A percentile compares a stretch with the other conserved stretches of the same genome.
Evolutionary conservation across 345 rosid species (phyloP).

Genomic region (Noccaea bulbosa): DNA sequence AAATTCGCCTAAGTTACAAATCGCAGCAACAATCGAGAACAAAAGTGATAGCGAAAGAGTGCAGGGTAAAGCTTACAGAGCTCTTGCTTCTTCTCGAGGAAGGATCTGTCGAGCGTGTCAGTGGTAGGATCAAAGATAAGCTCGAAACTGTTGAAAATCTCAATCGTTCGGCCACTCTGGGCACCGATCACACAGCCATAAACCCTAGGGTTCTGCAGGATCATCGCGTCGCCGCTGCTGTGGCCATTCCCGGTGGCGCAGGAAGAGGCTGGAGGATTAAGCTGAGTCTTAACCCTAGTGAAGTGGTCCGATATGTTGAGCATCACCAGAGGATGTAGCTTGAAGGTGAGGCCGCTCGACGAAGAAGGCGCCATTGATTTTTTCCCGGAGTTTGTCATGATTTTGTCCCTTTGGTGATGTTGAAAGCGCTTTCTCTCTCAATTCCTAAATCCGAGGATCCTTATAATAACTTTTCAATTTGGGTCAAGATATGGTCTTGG

Average conservation of each 20-base stretch:
- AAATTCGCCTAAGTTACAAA: not conserved
- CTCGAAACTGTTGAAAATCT: conserved; percentile 98
- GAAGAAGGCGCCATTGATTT: conserved; percentile 82
- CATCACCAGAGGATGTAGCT: conserved; percentile 92
- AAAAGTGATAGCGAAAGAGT: not conserved
- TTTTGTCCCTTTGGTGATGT: not conserved
- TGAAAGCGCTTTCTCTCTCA: not conserved
- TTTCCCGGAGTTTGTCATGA: conserved; percentile 15
- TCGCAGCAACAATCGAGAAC: not conserved
- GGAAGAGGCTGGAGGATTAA: conserved; percentile 54
- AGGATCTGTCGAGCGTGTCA: conserved; percentile 76
- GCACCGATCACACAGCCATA: conserved; percentile 94
- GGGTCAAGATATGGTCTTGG: conserved; percentile 27
- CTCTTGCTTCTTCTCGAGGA: conserved; percentile 97
- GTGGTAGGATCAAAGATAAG: conserved; percentile 72
- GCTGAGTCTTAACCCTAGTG: conserved; percentile 87
- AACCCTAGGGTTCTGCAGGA: conserved; percentile 60
- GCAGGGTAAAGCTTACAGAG: conserved; percentile 43
- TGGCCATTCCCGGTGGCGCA: conserved; percentile 34
- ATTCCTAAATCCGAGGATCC: not conserved
- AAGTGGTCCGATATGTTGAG: conserved; percentile 94
- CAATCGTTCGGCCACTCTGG: conserved; percentile 92
- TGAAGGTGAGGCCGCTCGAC: conserved; percentile 95
- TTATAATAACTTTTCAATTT: not conserved
- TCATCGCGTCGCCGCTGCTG: conserved; percentile 43